Percentiles rank a stretch among this genome's conserved stretches.
phyloP scores from a whole-genome alignment of 1,284 basidiomycete species.

The Neolentinus lepideus region DNA sequence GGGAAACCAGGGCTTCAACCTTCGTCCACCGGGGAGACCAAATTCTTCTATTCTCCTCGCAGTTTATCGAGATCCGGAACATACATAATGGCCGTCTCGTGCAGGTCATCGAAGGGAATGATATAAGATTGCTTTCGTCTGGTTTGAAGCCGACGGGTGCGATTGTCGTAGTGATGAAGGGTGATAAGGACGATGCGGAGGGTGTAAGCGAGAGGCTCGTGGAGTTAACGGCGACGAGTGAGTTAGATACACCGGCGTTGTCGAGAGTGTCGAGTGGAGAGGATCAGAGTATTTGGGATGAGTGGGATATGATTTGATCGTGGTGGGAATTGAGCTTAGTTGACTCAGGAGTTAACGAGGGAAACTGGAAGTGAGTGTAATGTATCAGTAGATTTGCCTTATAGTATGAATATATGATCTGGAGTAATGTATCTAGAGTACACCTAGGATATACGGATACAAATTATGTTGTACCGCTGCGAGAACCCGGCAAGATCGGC shows the following conservation, averaged over 20 bases:
- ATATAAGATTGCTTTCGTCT: slow-evolving; percentile 55
- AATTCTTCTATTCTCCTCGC: slow-evolving; percentile 61
- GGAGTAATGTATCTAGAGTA: not conserved
- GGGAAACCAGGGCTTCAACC: slow-evolving; percentile 60
- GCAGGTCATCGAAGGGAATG: slow-evolving; percentile 65
- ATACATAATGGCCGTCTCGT: slow-evolving; percentile 55
- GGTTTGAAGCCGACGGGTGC: slow-evolving; percentile 36
- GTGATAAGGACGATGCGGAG: slow-evolving; percentile 41
- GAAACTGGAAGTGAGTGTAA: not conserved
- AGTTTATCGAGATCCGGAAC: slow-evolving; percentile 68
- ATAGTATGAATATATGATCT: not conserved
- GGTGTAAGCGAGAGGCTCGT: slow-evolving; percentile 55
- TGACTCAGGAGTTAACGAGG: too few species aligned
- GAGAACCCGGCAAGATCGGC: too few species aligned
- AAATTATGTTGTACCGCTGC: too few species aligned
- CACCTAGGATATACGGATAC: not conserved
- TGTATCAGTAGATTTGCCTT: not conserved
- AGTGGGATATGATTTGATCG: slow-evolving; percentile 59
- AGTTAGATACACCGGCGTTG: slow-evolving; percentile 30
- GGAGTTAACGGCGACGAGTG: slow-evolving; percentile 63
- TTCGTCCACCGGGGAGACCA: slow-evolving; percentile 54
- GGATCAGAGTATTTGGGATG: slow-evolving; percentile 48
- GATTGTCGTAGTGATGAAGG: slow-evolving; percentile 54
- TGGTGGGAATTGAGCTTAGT: too few species aligned
- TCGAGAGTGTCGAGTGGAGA: slow-evolving; percentile 22